phyloP scores from a whole-genome alignment of 2,329 filamentous ascomycete species.

The Paracamarosporium sp. region DNA sequence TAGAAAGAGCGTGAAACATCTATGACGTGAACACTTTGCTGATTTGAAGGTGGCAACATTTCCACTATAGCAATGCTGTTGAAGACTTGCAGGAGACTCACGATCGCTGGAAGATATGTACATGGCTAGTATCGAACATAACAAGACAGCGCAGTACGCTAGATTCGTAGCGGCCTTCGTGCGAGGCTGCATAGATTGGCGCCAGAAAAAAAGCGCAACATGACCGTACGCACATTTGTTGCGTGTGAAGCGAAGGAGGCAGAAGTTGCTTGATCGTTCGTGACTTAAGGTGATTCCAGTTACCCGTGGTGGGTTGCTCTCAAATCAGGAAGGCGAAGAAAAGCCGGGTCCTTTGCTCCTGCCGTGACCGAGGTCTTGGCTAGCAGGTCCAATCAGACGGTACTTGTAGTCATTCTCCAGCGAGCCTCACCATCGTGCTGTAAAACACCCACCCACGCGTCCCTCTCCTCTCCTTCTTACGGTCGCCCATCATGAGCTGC shows the following conservation, averaged over 20 bases:
- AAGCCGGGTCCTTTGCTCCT: constrained; percentile 31
- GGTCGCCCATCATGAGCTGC: constrained; percentile 46
- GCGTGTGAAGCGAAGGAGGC: no score
- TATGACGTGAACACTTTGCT: constrained; percentile 16
- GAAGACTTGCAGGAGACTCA: not conserved
- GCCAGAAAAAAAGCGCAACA: no score
- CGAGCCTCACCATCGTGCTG: constrained; percentile 23
- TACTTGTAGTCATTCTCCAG: constrained; percentile 9
- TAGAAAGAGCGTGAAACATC: constrained; percentile 2
- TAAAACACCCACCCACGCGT: constrained; percentile 26
- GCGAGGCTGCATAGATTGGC: no score
- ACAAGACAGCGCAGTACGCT: not conserved
- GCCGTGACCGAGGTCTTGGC: constrained; percentile 32
- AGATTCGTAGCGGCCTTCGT: no score
- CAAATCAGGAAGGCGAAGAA: constrained; percentile 21
- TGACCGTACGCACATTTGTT: no score
- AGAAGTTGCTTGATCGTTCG: no score
- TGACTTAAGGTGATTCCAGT: not conserved
- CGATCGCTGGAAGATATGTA: not conserved
- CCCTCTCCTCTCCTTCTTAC: constrained; percentile 33
- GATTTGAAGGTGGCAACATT: not conserved
- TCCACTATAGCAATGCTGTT: not conserved
- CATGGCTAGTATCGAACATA: not conserved
- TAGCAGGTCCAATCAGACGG: constrained; percentile 29
- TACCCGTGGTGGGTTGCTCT: not conserved